Percentiles rank a stretch among this genome's conserved stretches.
Conservation (phyloP, 495 filamentous ascomycete genomes). For the Xylaria bambusicola region DNA sequence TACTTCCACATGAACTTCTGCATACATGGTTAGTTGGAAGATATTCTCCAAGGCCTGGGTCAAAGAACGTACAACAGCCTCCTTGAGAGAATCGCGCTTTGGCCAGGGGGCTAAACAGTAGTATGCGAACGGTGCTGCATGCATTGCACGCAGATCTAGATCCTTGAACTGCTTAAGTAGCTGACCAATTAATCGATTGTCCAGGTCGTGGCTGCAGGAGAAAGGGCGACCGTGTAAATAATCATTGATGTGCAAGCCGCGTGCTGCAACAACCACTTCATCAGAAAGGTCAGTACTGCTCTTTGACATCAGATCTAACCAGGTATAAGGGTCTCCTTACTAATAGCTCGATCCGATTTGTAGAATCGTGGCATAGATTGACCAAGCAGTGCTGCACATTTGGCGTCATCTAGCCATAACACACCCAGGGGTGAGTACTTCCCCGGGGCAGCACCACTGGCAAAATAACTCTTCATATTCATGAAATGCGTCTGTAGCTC, state of each 20-base stretch:
- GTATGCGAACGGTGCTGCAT: constrained; percentile 11
- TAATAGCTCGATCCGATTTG: neutral
- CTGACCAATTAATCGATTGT: constrained; percentile 1
- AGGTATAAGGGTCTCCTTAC: neutral
- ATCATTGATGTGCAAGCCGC: constrained; percentile 10
- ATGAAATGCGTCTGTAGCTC: neutral
- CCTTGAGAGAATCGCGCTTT: neutral
- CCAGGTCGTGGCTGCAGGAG: neutral
- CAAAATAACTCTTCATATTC: neutral
- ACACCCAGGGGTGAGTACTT: no score
- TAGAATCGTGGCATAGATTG: neutral
- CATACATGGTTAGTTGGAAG: neutral
- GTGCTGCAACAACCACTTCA: constrained; percentile 8
- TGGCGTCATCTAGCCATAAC: neutral
- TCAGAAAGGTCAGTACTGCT: neutral
- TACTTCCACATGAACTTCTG: constrained; percentile 16
- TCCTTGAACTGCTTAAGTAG: neutral
- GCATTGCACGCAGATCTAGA: neutral
- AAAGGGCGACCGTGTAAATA: neutral
- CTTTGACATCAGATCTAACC: neutral
- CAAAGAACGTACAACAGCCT: constrained; percentile 10
- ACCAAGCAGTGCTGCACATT: neutral
- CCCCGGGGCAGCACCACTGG: neutral
- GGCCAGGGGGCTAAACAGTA: constrained; percentile 18
- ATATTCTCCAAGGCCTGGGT: neutral